A percentile compares a stretch with the other conserved stretches of the same genome.
These are phyloP conservation scores for Amylostereum areolatum DNA, from an alignment of 1,284 basidiomycete genomes.

Conservation along the genomic window DNA sequence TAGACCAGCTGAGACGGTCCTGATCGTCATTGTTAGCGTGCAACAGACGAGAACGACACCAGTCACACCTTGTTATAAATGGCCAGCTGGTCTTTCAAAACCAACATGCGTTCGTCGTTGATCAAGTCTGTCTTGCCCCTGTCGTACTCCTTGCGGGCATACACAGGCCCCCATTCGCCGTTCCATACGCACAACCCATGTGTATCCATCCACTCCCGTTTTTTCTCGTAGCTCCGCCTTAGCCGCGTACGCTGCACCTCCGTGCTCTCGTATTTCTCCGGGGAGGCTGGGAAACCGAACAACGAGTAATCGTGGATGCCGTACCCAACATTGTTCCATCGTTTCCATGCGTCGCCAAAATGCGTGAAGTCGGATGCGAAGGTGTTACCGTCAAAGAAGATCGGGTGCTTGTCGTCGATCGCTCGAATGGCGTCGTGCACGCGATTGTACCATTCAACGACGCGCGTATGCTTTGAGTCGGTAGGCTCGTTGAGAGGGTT, in stretches of 20 bases:
- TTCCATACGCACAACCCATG: constrained; percentile 68
- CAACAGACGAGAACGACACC: background rate
- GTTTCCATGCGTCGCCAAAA: constrained; percentile 52
- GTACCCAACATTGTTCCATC: constrained; percentile 64
- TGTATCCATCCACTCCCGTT: constrained; percentile 64
- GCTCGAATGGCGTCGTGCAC: constrained; percentile 57
- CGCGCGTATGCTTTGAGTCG: constrained; percentile 44
- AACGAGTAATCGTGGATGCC: constrained; percentile 72
- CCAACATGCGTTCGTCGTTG: constrained; percentile 62
- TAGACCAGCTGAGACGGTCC: constrained; percentile 72
- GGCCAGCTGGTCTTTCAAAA: constrained; percentile 68
- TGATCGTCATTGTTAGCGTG: constrained; percentile 18
- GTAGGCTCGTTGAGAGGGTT: constrained; percentile 77
- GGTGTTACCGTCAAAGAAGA: constrained; percentile 70
- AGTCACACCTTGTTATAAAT: constrained; percentile 56
- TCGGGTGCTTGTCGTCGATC: constrained; percentile 60
- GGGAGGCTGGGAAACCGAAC: constrained; percentile 63
- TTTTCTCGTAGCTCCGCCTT: constrained; percentile 54
- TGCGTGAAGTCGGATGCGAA: constrained; percentile 70
- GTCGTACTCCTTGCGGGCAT: constrained; percentile 52
- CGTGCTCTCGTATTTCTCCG: constrained; percentile 45
- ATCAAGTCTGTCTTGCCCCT: constrained; percentile 53
- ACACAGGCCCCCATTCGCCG: constrained; percentile 71
- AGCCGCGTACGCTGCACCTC: constrained; percentile 49
- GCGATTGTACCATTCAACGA: constrained; percentile 60